A percentile compares a stretch with the other conserved stretches of the same genome.
Conservation (phyloP, 805 yeast species). For the Candida insectorum region DNA sequence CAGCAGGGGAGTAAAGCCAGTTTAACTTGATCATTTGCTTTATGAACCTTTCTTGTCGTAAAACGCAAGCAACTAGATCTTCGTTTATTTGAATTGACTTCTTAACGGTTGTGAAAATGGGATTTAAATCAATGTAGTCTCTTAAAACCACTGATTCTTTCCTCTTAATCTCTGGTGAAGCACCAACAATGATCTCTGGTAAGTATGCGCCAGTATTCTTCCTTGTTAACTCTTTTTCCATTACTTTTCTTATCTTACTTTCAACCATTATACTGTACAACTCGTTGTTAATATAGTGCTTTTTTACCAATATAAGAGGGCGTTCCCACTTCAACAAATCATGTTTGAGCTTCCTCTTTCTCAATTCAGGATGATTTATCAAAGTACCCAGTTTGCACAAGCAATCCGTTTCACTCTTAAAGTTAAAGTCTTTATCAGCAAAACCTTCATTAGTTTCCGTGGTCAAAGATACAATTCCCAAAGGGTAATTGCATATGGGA, state of each 20-base stretch:
- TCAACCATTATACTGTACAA: not conserved
- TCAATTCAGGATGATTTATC: constrained; percentile 18
- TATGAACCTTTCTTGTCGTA: constrained; percentile 21
- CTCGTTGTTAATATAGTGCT: constrained; percentile 1
- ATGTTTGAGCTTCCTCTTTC: constrained; percentile 14
- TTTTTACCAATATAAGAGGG: not conserved
- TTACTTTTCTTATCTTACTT: not conserved
- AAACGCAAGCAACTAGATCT: constrained; percentile 24
- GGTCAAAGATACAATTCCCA: constrained; percentile 1
- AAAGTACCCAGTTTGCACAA: constrained; percentile 8
- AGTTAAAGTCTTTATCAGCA: constrained; percentile 8
- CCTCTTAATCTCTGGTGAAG: not conserved
- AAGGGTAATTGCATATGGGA: constrained; percentile 10
- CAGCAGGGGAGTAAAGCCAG: constrained; percentile 16
- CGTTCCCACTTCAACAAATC: not conserved
- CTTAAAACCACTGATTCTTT: constrained; percentile 1
- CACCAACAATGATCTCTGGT: no score
- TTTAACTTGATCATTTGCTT: constrained; percentile 18
- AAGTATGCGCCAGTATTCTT: not conserved
- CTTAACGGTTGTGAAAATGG: constrained; percentile 4
- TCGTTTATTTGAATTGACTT: constrained; percentile 8
- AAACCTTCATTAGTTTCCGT: constrained; percentile 5
- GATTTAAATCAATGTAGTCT: constrained; percentile 8
- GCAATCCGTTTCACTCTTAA: constrained; percentile 6
- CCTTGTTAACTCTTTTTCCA: not conserved